Conservation (phyloP, 495 filamentous ascomycete species). For the Cenococcum geophilum region DNA sequence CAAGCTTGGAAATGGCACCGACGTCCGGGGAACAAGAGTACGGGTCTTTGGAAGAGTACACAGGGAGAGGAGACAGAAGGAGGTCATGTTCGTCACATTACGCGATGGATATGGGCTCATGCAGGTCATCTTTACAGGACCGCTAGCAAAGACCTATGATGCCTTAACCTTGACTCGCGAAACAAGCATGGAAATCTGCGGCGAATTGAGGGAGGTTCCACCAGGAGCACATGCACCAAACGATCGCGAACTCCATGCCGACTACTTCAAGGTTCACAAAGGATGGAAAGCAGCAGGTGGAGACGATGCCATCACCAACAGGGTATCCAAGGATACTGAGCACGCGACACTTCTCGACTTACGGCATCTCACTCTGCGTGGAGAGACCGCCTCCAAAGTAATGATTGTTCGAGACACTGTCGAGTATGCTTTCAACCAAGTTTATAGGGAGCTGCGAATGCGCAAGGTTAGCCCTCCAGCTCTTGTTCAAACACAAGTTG, state of each 20-base stretch:
- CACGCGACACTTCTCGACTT: constrained; percentile 77
- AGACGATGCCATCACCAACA: constrained; percentile 90
- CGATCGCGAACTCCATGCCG: constrained; percentile 86
- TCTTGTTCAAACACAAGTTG: constrained; percentile 98
- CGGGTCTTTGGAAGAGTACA: constrained; percentile 83
- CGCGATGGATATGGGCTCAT: constrained; percentile 84
- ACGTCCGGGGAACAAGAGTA: constrained; percentile 65
- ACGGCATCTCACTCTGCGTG: constrained; percentile 85
- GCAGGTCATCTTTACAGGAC: constrained; percentile 80
- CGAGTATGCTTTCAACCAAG: constrained; percentile 73
- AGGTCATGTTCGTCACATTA: constrained; percentile 79
- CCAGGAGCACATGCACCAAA: constrained; percentile 73
- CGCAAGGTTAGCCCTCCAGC: constrained; percentile 87
- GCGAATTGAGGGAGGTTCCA: constrained; percentile 82
- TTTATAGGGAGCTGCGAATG: constrained; percentile 72
- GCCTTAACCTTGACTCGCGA: constrained; percentile 81
- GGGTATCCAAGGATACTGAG: constrained; percentile 74
- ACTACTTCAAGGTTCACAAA: constrained; percentile 80
- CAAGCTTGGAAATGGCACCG: constrained; percentile 36
- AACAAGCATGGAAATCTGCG: constrained; percentile 79
- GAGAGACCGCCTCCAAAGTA: constrained; percentile 77
- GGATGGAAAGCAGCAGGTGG: constrained; percentile 70
- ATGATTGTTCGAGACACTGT: constrained; percentile 87
- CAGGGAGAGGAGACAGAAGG: constrained; percentile 76
- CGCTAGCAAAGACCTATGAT: constrained; percentile 87